Percentiles rank a stretch among this genome's conserved stretches.
Evolutionary conservation across 441 rosid genomes (phyloP).

Genomic region (Erysimum pusillum): DNA sequence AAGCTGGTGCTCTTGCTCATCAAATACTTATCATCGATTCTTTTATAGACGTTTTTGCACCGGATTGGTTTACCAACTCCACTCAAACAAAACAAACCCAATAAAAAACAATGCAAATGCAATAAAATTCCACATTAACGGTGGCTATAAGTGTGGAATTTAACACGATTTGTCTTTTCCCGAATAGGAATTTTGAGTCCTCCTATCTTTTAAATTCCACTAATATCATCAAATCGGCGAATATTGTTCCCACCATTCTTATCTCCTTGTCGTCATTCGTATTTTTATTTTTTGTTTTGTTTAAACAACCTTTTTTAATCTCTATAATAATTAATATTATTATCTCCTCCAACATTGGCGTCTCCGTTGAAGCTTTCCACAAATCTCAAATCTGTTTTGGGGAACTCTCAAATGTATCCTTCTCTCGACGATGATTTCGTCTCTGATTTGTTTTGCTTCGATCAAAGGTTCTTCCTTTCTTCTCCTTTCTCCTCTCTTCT

Average conservation of each 20-base stretch:
- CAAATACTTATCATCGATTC: background rate
- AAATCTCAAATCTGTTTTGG: slow-evolving; percentile 19
- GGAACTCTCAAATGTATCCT: slow-evolving; percentile 42
- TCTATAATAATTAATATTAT: background rate
- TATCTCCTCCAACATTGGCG: slow-evolving; percentile 23
- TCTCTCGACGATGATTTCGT: slow-evolving; percentile 45
- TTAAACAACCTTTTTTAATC: background rate
- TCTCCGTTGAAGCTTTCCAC: slow-evolving; percentile 36
- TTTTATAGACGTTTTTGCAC: background rate
- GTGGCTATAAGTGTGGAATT: no score
- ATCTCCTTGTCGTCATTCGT: slow-evolving; percentile 42
- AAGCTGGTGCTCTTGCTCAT: background rate
- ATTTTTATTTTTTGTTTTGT: background rate
- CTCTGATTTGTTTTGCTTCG: slow-evolving; percentile 43
- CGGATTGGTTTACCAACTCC: background rate
- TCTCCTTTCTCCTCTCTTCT: background rate
- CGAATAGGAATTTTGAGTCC: slow-evolving; percentile 40
- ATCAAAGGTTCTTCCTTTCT: slow-evolving; percentile 44
- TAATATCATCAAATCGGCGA: slow-evolving; percentile 46
- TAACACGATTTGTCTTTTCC: slow-evolving; percentile 32
- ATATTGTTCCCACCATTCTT: slow-evolving; percentile 47
- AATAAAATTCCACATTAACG: background rate
- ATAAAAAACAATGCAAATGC: background rate
- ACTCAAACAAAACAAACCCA: background rate
- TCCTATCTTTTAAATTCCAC: no score